Percentiles rank a stretch among this genome's conserved stretches.
These are phyloP conservation scores for Erysimum cheiranthoides DNA, from an alignment of 345 rosid species.

Conservation along the genomic window DNA sequence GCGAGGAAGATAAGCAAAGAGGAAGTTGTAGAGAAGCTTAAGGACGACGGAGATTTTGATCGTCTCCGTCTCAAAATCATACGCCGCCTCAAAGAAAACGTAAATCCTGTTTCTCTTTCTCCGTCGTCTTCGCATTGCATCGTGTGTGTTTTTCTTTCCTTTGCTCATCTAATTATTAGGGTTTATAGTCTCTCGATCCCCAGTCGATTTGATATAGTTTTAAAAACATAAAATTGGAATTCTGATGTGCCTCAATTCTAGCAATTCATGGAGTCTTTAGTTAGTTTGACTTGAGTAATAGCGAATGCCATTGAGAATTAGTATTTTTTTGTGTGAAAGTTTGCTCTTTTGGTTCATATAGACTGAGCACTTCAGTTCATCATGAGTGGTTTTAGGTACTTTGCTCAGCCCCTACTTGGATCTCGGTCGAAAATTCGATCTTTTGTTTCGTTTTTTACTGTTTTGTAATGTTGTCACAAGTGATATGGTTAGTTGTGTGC, in stretches of 20 bases:
- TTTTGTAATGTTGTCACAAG: background rate
- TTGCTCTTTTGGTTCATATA: slow-evolving; percentile 3
- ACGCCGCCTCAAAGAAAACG: slow-evolving; percentile 87
- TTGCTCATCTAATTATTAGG: slow-evolving; percentile 25
- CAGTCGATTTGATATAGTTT: background rate
- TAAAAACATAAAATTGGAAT: background rate
- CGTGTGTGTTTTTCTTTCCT: background rate
- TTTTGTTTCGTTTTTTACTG: background rate
- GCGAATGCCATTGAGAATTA: background rate
- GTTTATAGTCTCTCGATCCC: slow-evolving; percentile 18
- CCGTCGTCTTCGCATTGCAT: background rate
- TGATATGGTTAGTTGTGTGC: background rate
- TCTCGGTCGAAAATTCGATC: background rate
- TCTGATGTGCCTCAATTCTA: slow-evolving; percentile 5
- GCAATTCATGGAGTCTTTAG: background rate
- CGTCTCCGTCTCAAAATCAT: slow-evolving; percentile 84
- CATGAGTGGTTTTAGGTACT: background rate
- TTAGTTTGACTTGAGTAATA: slow-evolving; percentile 11
- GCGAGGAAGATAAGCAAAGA: slow-evolving; percentile 57
- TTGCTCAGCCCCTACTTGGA: background rate
- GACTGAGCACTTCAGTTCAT: background rate
- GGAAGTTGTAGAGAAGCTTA: slow-evolving; percentile 75
- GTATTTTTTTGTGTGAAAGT: background rate
- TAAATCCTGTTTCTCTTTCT: slow-evolving; percentile 26
- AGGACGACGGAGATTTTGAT: slow-evolving; percentile 86